phyloP scores from a whole-genome alignment of 495 filamentous ascomycete genomes.

The Annulohypoxylon bovei region DNA sequence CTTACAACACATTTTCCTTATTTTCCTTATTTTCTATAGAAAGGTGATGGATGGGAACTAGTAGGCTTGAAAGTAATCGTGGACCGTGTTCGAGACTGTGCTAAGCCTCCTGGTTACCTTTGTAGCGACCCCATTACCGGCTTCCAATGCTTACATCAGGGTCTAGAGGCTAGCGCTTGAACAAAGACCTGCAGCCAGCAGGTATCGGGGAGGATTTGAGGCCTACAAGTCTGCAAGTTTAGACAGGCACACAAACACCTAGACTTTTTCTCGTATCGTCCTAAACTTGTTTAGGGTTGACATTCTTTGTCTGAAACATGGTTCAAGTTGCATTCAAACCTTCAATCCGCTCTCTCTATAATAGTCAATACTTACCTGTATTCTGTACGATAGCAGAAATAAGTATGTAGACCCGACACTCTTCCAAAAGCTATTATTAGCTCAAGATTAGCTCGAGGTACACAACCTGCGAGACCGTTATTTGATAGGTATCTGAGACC shows the following conservation, averaged over 20 bases:
- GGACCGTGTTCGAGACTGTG: conserved; percentile 25
- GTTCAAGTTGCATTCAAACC: conserved; percentile 29
- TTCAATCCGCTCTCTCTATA: background rate
- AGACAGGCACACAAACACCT: conserved; percentile 11
- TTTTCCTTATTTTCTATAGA: background rate
- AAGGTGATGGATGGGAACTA: background rate
- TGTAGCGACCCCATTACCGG: background rate
- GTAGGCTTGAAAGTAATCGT: background rate
- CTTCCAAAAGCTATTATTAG: conserved; percentile 32
- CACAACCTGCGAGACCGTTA: conserved; percentile 15
- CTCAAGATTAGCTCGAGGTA: background rate
- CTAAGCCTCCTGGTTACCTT: conserved; percentile 25
- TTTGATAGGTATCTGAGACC: conserved; percentile 2
- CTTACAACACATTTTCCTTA: background rate
- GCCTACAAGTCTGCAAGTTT: conserved; percentile 23
- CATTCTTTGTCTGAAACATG: conserved; percentile 39
- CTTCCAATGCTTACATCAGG: background rate
- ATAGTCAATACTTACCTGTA: background rate
- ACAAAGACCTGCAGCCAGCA: conserved; percentile 10
- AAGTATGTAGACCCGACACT: conserved; percentile 4
- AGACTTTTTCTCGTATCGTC: conserved; percentile 32
- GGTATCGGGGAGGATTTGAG: conserved; percentile 18
- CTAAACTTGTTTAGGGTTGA: conserved; percentile 21
- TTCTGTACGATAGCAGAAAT: conserved; percentile 7
- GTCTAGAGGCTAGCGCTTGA: background rate